Conservation (phyloP, 1,284 basidiomycete genomes). For the Moesziomyces antarcticus region DNA sequence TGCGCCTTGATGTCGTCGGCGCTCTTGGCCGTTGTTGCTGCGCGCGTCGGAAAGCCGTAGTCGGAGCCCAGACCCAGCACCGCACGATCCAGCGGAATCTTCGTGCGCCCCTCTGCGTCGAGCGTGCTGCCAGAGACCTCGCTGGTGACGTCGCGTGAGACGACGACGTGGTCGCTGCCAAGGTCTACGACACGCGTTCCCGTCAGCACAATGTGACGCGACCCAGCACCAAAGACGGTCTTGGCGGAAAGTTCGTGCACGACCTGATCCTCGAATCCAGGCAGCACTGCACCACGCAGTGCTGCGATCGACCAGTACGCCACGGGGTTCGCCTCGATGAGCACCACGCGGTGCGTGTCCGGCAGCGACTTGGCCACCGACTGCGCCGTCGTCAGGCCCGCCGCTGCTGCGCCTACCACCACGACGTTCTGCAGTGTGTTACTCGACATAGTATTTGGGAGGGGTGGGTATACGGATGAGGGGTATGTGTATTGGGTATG, state of each 20-base stretch:
- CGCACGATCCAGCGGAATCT: constrained; percentile 25
- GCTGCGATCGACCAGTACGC: constrained; percentile 67
- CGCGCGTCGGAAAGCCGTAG: constrained; percentile 36
- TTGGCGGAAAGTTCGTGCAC: constrained; percentile 21
- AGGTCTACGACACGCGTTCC: constrained; percentile 19
- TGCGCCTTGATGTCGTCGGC: constrained; percentile 24
- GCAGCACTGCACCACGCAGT: constrained; percentile 69
- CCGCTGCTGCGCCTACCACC: constrained; percentile 46
- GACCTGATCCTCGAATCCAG: constrained; percentile 60
- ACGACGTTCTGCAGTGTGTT: constrained; percentile 41
- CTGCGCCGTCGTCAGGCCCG: constrained; percentile 56
- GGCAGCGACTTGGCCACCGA: constrained; percentile 66
- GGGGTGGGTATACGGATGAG: not conserved
- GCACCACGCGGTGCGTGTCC: constrained; percentile 68
- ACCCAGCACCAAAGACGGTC: constrained; percentile 17
- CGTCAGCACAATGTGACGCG: constrained; percentile 33
- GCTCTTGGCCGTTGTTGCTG: constrained; percentile 1
- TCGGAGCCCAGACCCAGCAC: constrained; percentile 38
- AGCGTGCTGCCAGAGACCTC: not conserved
- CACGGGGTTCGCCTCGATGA: constrained; percentile 69
- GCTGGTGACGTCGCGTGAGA: constrained; percentile 18
- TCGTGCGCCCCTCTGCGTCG: not conserved
- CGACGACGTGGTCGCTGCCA: constrained; percentile 14
- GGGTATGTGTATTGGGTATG: not conserved
- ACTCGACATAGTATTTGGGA: not conserved